These are phyloP conservation scores for Citrus trifoliata DNA, from an alignment of 345 rosid species.

Conservation along the genomic window DNA sequence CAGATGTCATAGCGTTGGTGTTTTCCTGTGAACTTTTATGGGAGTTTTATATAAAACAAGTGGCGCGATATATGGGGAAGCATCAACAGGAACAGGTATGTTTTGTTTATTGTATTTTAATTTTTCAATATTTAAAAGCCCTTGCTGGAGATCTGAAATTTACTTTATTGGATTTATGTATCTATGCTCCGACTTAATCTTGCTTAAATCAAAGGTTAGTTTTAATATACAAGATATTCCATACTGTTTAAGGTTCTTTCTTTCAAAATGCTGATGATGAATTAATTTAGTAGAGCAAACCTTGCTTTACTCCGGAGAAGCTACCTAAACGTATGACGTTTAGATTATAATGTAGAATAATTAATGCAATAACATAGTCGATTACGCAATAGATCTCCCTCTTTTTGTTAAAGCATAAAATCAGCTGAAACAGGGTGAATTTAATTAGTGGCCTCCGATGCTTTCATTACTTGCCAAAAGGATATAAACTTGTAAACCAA, in stretches of 20 bases:
- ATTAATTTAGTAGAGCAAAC: background rate
- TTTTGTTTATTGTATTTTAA: slow-evolving; percentile 8
- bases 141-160: slow-evolving; percentile 9
- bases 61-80: background rate
- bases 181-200: background rate
- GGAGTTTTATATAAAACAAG: background rate
- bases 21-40: slow-evolving; percentile 5
- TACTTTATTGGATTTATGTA: slow-evolving; percentile 11
- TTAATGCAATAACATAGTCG: background rate
- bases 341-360: background rate
- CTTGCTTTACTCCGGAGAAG: background rate
- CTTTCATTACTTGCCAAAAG: background rate
- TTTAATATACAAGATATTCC: background rate
- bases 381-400: no score
- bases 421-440: background rate
- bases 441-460: background rate
- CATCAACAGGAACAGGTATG: slow-evolving; percentile 9
- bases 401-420: background rate
- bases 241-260: slow-evolving; percentile 13
- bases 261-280: background rate
- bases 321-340: slow-evolving; percentile 3
- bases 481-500: background rate
- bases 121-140: slow-evolving; percentile 16
- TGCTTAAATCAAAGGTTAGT: background rate
- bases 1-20: background rate